Base-by-base conservation (phyloP, 768 basidiomycete genomes). In the Leccinum broughii region DNA sequence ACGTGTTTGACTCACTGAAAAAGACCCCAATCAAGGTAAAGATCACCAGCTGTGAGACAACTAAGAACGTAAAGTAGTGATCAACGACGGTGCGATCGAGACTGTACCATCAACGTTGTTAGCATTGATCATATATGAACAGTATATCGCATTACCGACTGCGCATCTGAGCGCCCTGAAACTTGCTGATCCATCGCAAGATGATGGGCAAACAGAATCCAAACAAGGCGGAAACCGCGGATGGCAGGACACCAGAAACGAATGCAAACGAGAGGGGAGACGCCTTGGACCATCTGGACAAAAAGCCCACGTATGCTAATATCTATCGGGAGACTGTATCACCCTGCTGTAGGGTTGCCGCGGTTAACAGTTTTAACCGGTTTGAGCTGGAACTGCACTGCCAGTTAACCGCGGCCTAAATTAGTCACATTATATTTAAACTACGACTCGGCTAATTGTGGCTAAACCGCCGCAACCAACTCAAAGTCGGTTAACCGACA, bases 1-100 rank as follows among this genome's bases (percentile, higher is more conserved):
- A 14, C 30, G 5, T 3, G n/a, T 5, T 35, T 22, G 22, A 79
- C 88, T 66, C 59, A 92, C 91, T 87, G 78, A 94, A 95, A 58
- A 88, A 80, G 52, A 95, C 95, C 65, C 92, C 92, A 62, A 98
- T 87, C 59, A 96, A 75, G 15, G 93, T 96, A 80, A 98, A 99
- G 75, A 98, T 87, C 62, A 99, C 80, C 67, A 99, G 77, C 71
- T 98, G 95, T 54, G 90, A 92, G 75, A 97, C 89, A 60, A 98
- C 87, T 74, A 98, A 80, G 83, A 99, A 98, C 1, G 90, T 81
- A 70, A 89, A 98, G 76, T 98, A 98, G 53, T 94, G 87, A 20
- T 93, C 93, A 41, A 95, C 82, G 60, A 98, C 95, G 39, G 89
- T 88, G 34, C 97, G 89, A 67, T 98, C 95, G 55, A 95, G 83